Evolutionary conservation across 768 basidiomycete species (phyloP).

Genomic region (Russula compacta): DNA sequence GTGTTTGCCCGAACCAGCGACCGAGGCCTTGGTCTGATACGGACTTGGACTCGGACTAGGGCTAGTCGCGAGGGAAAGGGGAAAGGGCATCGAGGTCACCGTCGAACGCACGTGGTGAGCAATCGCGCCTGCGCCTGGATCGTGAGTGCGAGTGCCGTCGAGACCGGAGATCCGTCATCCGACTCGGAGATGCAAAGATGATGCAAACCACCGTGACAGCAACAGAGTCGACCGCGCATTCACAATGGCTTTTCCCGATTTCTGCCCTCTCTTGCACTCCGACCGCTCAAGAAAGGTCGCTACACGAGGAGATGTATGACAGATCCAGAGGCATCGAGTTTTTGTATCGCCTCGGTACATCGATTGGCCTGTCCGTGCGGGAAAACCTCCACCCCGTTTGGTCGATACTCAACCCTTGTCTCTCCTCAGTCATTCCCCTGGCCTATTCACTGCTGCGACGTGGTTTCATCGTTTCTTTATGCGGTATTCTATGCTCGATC

Average conservation of each 20-base stretch:
- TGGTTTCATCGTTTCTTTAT: conserved; percentile 92
- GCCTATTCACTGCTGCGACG: conserved; percentile 78
- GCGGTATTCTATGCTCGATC: conserved; percentile 76
- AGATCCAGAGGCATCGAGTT: conserved; percentile 79
- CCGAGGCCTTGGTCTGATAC: too few species aligned
- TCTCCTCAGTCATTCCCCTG: conserved; percentile 59
- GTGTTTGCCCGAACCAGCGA: too few species aligned
- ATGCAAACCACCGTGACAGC: neutral
- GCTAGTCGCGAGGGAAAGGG: too few species aligned
- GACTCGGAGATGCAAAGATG: neutral
- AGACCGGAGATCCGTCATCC: neutral
- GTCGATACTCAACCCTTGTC: conserved; percentile 8
- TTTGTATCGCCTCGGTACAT: conserved; percentile 72
- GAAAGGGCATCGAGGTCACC: neutral
- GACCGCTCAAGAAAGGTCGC: conserved; percentile 17
- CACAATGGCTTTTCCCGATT: conserved; percentile 19
- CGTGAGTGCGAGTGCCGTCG: neutral
- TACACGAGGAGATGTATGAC: conserved; percentile 68
- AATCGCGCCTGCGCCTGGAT: neutral
- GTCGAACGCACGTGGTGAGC: neutral
- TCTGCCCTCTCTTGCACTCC: conserved; percentile 13
- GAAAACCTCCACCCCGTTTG: conserved; percentile 6
- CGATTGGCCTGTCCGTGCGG: conserved; percentile 59
- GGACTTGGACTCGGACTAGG: too few species aligned
- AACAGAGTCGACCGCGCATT: neutral